These are phyloP conservation scores for Fusarium sp. DNA, from an alignment of 2,329 filamentous ascomycete genomes.

Conservation along the genomic window DNA sequence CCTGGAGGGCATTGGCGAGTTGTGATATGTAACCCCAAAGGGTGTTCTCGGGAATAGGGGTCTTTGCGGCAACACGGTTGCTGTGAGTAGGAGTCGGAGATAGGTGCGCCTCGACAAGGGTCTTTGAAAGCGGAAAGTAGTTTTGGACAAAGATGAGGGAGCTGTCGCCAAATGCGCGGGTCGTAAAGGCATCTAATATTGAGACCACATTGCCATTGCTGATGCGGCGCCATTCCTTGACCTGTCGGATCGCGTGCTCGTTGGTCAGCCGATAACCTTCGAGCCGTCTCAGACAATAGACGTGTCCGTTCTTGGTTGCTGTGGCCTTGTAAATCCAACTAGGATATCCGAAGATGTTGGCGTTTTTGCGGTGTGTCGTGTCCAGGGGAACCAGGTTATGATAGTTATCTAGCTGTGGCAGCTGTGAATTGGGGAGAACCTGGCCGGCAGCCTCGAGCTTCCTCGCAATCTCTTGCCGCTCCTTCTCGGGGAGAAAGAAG, in stretches of 20 bases:
- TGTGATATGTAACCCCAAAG: constrained; percentile 95
- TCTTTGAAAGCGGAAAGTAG: constrained; percentile 91
- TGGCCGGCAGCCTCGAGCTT: constrained; percentile 87
- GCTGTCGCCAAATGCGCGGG: constrained; percentile 89
- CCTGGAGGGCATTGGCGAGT: constrained; percentile 84
- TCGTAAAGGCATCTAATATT: constrained; percentile 92
- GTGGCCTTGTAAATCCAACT: constrained; percentile 97
- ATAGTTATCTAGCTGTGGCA: constrained; percentile 85
- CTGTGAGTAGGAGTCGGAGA: constrained; percentile 50
- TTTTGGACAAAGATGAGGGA: constrained; percentile 94
- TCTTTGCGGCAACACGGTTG: constrained; percentile 56
- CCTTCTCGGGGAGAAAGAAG: constrained; percentile 86
- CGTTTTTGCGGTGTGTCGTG: constrained; percentile 78
- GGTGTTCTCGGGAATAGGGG: constrained; percentile 70
- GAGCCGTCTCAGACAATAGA: constrained; percentile 85
- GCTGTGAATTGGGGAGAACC: constrained; percentile 76
- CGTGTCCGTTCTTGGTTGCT: constrained; percentile 84
- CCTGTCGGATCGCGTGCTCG: constrained; percentile 83
- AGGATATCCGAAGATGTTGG: constrained; percentile 81
- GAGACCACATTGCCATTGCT: constrained; percentile 82
- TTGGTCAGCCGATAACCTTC: constrained; percentile 90
- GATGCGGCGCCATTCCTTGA: constrained; percentile 89
- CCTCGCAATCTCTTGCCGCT: constrained; percentile 87
- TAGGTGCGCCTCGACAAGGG: constrained; percentile 83
- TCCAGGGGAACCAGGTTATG: constrained; percentile 92